A percentile compares a stretch with the other conserved stretches of the same genome.
phyloP scores from a whole-genome alignment of 2,329 filamentous ascomycete species.

The Penicillium sp. region DNA sequence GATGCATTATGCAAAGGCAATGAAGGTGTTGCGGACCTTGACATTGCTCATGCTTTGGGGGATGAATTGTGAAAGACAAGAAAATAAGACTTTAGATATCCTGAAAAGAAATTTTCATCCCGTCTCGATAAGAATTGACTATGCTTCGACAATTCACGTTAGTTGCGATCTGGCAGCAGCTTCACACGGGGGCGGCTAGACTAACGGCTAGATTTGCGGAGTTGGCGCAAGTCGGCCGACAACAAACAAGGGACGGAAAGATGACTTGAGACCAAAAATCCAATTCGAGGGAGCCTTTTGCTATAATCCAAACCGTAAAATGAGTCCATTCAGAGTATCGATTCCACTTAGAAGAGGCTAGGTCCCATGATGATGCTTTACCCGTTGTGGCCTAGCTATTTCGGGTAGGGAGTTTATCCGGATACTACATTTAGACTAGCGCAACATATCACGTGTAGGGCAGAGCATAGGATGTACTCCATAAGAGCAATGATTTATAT shows the following conservation, averaged over 20 bases:
- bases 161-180: constrained; percentile 35
- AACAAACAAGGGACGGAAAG: not conserved
- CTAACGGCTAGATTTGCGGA: constrained; percentile 7
- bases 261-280: not conserved
- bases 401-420: constrained; percentile 21
- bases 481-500: not conserved
- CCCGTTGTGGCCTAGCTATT: constrained; percentile 22
- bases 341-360: constrained; percentile 18
- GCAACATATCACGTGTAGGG: constrained; percentile 24
- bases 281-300: not conserved
- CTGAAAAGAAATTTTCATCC: constrained; percentile 28
- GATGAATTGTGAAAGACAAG: constrained; percentile 4
- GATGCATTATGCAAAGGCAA: constrained; percentile 58
- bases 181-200: constrained; percentile 18
- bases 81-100: constrained; percentile 18
- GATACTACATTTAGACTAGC: constrained; percentile 16
- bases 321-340: constrained; percentile 5
- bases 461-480: not conserved
- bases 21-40: constrained; percentile 58
- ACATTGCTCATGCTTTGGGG: constrained; percentile 57
- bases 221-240: constrained; percentile 7
- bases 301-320: constrained; percentile 2
- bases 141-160: constrained; percentile 24
- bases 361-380: constrained; percentile 32
- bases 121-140: constrained; percentile 21